Conservation (phyloP, 202 grass and related monocot genomes). For the Cymbopogon flexuosus region DNA sequence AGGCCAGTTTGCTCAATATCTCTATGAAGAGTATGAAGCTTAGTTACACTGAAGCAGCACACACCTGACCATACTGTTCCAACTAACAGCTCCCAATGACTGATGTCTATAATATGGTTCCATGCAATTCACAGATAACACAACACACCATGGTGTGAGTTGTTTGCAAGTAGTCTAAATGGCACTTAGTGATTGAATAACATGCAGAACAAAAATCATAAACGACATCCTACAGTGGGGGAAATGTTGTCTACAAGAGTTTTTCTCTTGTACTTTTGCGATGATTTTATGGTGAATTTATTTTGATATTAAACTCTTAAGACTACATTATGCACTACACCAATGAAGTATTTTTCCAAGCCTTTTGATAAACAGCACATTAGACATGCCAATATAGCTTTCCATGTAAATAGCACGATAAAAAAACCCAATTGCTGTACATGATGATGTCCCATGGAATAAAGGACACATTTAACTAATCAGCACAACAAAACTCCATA, state of each 20-base stretch:
- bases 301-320: neutral
- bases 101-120: neutral
- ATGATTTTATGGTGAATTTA: neutral
- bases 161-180: neutral
- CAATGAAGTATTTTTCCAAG: neutral
- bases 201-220: neutral
- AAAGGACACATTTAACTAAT: neutral
- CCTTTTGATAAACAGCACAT: neutral
- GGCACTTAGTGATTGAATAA: neutral
- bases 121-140: neutral
- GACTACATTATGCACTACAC: neutral
- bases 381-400: neutral
- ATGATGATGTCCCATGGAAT: neutral
- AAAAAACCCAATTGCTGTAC: neutral
- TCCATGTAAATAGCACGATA: neutral
- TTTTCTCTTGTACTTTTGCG: neutral
- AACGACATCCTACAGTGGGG: neutral
- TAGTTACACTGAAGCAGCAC: neutral
- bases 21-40: neutral
- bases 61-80: neutral
- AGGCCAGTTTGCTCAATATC: neutral
- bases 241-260: neutral
- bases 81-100: neutral
- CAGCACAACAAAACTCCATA: neutral
- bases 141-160: neutral